phyloP scores from a whole-genome alignment of 768 basidiomycete species.

The Crassisporium funariophilum region DNA sequence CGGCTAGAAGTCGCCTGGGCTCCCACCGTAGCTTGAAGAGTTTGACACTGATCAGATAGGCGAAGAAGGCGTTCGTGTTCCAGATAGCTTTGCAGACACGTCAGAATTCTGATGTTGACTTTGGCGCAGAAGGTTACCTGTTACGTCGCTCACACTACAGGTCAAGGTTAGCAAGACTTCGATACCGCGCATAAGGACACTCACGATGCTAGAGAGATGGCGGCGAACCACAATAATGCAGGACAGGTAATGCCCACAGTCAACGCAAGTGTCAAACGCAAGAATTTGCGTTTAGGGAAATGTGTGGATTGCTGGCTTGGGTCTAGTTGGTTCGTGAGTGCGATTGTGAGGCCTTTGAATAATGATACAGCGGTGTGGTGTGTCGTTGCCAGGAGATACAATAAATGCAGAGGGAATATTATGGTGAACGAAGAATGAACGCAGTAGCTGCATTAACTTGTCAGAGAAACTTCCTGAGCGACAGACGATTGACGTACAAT shows the following conservation, averaged over 20 bases:
- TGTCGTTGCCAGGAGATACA: conserved; percentile 58
- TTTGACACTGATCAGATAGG: conserved; percentile 83
- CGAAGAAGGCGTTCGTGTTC: conserved; percentile 92
- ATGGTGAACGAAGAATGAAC: conserved; percentile 83
- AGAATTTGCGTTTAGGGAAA: conserved; percentile 41
- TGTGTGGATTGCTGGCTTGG: conserved; percentile 31
- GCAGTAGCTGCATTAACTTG: conserved; percentile 58
- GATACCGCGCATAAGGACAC: conserved; percentile 28
- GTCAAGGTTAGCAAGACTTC: conserved; percentile 8
- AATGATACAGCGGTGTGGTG: conserved; percentile 50
- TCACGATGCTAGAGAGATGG: conserved; percentile 72
- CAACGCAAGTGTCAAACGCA: conserved; percentile 41
- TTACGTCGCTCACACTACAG: conserved; percentile 77
- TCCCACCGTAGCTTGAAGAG: conserved; percentile 68
- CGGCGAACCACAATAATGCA: conserved; percentile 73
- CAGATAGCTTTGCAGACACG: conserved; percentile 53
- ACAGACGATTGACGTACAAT: conserved; percentile 54
- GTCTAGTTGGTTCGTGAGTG: conserved; percentile 50
- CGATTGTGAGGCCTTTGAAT: conserved; percentile 50
- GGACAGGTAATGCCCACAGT: conserved; percentile 66
- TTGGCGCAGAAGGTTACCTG: conserved; percentile 41
- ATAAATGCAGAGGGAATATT: conserved; percentile 81
- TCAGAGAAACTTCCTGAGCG: conserved; percentile 1
- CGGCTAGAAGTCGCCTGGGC: conserved; percentile 63
- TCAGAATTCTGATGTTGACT: conserved; percentile 18